Evolutionary conservation across 371 early-diverging fungal genomes (phyloP).

Genomic region (Coemansia sp.): DNA sequence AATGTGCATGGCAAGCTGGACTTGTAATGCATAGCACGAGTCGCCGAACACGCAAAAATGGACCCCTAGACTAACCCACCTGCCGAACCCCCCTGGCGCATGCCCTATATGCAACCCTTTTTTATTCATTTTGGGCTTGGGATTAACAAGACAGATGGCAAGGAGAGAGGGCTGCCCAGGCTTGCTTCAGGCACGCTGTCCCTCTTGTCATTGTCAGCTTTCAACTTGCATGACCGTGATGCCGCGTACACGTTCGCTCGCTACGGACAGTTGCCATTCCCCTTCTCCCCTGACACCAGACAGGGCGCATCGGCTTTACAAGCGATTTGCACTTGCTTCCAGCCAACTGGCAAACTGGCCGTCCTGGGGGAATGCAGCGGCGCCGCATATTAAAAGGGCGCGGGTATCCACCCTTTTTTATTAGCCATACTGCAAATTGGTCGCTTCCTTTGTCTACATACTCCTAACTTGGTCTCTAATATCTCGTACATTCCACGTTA

Average conservation of each 20-base stretch:
- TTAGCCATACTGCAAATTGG: background rate
- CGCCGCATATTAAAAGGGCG: constrained; percentile 15
- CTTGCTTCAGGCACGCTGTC: background rate
- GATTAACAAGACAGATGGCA: background rate
- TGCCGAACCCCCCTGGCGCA: constrained; percentile 5
- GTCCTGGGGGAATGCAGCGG: background rate
- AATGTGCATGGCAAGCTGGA: background rate
- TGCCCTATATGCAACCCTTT: constrained; percentile 3
- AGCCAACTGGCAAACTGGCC: background rate
- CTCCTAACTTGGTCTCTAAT: background rate
- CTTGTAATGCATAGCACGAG: constrained; percentile 1
- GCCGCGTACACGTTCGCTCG: constrained; percentile 2
- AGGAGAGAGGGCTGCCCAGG: background rate
- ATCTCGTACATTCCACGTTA: background rate
- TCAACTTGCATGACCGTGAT: constrained; percentile 9
- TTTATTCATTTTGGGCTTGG: background rate
- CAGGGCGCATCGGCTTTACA: background rate
- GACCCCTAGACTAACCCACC: background rate
- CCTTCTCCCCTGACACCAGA: background rate
- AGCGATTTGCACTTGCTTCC: background rate
- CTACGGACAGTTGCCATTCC: background rate
- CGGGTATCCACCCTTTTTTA: constrained; percentile 3
- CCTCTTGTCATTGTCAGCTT: background rate
- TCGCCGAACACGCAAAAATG: background rate
- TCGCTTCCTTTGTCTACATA: background rate